phyloP scores from a whole-genome alignment of 2,329 filamentous ascomycete species.

The Ceratocystis harringtonii region DNA sequence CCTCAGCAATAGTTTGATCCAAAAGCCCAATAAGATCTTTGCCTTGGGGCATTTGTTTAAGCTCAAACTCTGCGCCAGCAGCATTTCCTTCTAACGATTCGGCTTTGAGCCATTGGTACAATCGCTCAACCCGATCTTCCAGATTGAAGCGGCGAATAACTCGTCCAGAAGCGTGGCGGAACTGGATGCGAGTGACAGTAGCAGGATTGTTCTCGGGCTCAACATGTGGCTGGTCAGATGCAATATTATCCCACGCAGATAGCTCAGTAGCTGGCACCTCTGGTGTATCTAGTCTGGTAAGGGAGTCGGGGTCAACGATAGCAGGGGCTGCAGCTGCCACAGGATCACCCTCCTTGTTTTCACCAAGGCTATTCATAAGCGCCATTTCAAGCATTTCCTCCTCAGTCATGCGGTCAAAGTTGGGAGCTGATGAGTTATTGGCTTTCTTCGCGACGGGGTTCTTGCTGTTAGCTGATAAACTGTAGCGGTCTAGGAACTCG shows the following conservation, averaged over 20 bases:
- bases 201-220: constrained; percentile 61
- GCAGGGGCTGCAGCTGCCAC: constrained; percentile 23
- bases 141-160: constrained; percentile 75
- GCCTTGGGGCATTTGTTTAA: constrained; percentile 64
- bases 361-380: constrained; percentile 61
- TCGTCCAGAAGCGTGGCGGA: constrained; percentile 69
- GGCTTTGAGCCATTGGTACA: constrained; percentile 96
- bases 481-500: constrained; percentile 96
- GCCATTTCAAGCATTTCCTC: constrained; percentile 96
- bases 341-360: constrained; percentile 29
- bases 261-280: constrained; percentile 27
- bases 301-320: constrained; percentile 68
- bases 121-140: constrained; percentile 59
- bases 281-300: constrained; percentile 49
- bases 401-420: constrained; percentile 82
- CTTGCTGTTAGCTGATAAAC: constrained; percentile 70
- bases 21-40: constrained; percentile 68
- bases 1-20: constrained; percentile 60
- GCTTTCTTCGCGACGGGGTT: constrained; percentile 79
- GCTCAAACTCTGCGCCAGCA: constrained; percentile 64
- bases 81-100: constrained; percentile 62
- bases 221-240: constrained; percentile 53
- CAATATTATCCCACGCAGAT: constrained; percentile 52
- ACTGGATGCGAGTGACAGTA: constrained; percentile 77
- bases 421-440: constrained; percentile 25